Base-by-base conservation (phyloP, 345 rosid species). In the Arabidopsis thaliana region DNA sequence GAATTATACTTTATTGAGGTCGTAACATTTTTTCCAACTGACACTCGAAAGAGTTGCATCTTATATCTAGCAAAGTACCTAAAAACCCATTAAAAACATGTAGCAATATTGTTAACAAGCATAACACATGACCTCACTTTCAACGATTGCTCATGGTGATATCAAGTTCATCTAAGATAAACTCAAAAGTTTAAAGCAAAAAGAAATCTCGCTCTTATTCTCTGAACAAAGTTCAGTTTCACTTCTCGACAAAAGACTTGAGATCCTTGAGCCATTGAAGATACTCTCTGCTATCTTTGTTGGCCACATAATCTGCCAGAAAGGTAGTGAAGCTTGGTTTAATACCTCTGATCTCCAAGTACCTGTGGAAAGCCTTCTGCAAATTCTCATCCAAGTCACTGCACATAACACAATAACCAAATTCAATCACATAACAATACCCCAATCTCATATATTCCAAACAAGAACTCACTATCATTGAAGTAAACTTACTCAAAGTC, bases 321-420 rank as follows among this genome's bases (percentile, higher is more conserved):
- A 84, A 79, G 73, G 73, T 79, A 4, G 82, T 69, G 24, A 75
- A 75, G 76, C 79, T 79, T 4, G 88, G 71, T 38, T 78, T 84
- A 76, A 90, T 86, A 59, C 96, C 96, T 74, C 96, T 85, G 42
- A 84, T 76, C 84, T 84, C 93, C 0, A 90, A 81, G 72, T 81
- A 88, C 79, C 83, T 88, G 33, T 76, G 69, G 69, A 89, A 85
- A 65, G 89, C 89, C 74, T 85, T 83, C 82, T 85, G 87, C 79
- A 89, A 67, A 73, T 87, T 84, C 80, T 87, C 89, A 67, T 87
- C 96, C 85, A 87, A 78, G 67, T 85, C 93, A 3, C 96, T 89
- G 83, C 24, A 57, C 66, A 28, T 28, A 28, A 28, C 32, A 64
- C 32, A 60, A 51, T 9, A 14, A 24, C 60, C 30, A 42, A 52